These are phyloP conservation scores for Lactarius akahatsu DNA, from an alignment of 768 basidiomycete genomes.

Conservation along the genomic window DNA sequence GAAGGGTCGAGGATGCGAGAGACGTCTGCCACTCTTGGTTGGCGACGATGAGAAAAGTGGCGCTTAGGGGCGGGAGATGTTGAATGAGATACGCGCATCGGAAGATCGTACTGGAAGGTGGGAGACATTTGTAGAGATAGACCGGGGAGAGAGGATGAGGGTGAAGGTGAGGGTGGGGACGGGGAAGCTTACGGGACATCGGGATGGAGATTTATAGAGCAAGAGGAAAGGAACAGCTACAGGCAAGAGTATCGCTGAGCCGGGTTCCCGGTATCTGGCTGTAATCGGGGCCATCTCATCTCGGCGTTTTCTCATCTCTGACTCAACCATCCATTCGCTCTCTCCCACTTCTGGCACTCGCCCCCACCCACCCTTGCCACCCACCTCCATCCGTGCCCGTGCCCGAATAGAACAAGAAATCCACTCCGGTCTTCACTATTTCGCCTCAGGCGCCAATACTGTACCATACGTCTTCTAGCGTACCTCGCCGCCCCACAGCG, in stretches of 20 bases:
- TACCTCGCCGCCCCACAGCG: constrained; percentile 20
- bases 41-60: constrained; percentile 22
- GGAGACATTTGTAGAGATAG: constrained; percentile 19
- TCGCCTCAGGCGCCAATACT: constrained; percentile 15
- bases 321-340: constrained; percentile 13
- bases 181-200: not conserved
- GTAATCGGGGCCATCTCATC: constrained; percentile 24
- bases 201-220: constrained; percentile 1
- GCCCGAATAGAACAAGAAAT: not conserved
- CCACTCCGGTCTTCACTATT: constrained; percentile 17
- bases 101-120: constrained; percentile 30
- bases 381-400: not conserved
- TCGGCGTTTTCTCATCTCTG: constrained; percentile 24
- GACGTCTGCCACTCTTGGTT: constrained; percentile 46
- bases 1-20: constrained; percentile 65
- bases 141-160: not conserved
- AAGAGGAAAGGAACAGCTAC: constrained; percentile 4
- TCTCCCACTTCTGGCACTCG: not conserved
- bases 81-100: constrained; percentile 33
- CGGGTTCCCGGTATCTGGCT: not conserved
- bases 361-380: not conserved
- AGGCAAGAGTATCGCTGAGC: not conserved
- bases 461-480: constrained; percentile 17
- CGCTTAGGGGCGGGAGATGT: constrained; percentile 37
- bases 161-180: not conserved